phyloP scores from a whole-genome alignment of 805 yeast genomes.

The Myxozyma neotropica region DNA sequence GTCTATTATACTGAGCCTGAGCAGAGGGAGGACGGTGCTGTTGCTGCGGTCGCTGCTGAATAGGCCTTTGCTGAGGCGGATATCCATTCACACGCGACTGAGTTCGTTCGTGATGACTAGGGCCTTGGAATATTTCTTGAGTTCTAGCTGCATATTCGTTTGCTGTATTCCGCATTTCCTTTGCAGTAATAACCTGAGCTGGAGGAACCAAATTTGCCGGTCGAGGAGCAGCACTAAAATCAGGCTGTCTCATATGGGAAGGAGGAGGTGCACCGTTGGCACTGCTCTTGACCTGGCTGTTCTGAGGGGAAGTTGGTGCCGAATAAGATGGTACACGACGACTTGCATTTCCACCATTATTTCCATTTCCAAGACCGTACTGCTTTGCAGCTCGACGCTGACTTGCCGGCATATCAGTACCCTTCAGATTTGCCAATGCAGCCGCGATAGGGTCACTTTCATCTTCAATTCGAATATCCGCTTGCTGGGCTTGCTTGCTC shows the following conservation, averaged over 20 bases:
- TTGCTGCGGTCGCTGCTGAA: slow-evolving; percentile 37
- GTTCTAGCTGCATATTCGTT: slow-evolving; percentile 38
- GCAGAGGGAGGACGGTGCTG: slow-evolving; percentile 31
- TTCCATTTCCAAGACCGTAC: slow-evolving; percentile 12
- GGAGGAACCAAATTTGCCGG: slow-evolving; percentile 37
- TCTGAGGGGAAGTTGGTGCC: slow-evolving; percentile 39
- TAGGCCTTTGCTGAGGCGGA: slow-evolving; percentile 21
- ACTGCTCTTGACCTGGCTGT: neutral
- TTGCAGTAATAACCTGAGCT: slow-evolving; percentile 42
- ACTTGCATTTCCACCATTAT: neutral
- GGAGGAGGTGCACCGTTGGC: slow-evolving; percentile 22
- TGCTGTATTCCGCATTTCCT: slow-evolving; percentile 46
- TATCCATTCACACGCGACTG: neutral
- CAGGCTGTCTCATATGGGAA: slow-evolving; percentile 22
- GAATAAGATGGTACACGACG: slow-evolving; percentile 37
- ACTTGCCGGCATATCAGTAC: slow-evolving; percentile 12
- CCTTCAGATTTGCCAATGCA: slow-evolving; percentile 52
- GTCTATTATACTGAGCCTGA: slow-evolving; percentile 9
- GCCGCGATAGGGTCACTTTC: slow-evolving; percentile 55
- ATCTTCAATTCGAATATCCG: neutral
- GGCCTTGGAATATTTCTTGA: slow-evolving; percentile 34
- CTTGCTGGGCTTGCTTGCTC: neutral
- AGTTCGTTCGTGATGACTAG: neutral
- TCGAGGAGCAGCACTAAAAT: slow-evolving; percentile 7
- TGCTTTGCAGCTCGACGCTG: slow-evolving; percentile 13